These are phyloP conservation scores for Ambispora gerdemannii DNA, from an alignment of 192 early-diverging fungal species.

Conservation along the genomic window DNA sequence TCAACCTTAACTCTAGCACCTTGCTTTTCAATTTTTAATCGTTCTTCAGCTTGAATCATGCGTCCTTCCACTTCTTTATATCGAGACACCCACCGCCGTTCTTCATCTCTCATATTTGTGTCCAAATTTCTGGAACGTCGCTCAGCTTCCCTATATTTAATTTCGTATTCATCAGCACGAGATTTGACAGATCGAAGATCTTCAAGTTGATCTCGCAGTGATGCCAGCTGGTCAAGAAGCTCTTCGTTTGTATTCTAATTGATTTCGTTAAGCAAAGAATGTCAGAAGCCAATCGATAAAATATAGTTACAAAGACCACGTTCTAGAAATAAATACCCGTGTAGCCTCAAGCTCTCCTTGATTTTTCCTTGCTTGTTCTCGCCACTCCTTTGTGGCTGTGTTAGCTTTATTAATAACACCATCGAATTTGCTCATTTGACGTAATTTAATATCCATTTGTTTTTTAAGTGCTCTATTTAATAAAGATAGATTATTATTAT, in stretches of 20 bases:
- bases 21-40: conserved; percentile 39
- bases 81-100: conserved; percentile 38
- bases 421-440: conserved; percentile 35
- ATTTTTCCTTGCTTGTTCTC: conserved; percentile 34
- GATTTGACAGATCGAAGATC: conserved; percentile 16
- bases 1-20: conserved; percentile 43
- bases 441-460: conserved; percentile 39
- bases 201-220: conserved; percentile 13
- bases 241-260: conserved; percentile 26
- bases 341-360: conserved; percentile 37
- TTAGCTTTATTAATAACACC: conserved; percentile 32
- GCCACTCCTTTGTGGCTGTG: conserved; percentile 37
- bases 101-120: conserved; percentile 33
- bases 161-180: conserved; percentile 34
- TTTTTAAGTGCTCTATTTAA: conserved; percentile 36
- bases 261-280: too few species aligned
- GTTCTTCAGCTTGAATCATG: conserved; percentile 38
- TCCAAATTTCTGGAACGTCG: conserved; percentile 33
- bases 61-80: conserved; percentile 37
- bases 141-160: conserved; percentile 36
- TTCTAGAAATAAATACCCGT: neutral
- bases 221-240: conserved; percentile 18
- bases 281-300: too few species aligned
- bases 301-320: too few species aligned
- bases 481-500: too few species aligned